These are phyloP conservation scores for Rhinocladiella similis DNA, from an alignment of 2,329 filamentous ascomycete genomes.

Conservation along the genomic window DNA sequence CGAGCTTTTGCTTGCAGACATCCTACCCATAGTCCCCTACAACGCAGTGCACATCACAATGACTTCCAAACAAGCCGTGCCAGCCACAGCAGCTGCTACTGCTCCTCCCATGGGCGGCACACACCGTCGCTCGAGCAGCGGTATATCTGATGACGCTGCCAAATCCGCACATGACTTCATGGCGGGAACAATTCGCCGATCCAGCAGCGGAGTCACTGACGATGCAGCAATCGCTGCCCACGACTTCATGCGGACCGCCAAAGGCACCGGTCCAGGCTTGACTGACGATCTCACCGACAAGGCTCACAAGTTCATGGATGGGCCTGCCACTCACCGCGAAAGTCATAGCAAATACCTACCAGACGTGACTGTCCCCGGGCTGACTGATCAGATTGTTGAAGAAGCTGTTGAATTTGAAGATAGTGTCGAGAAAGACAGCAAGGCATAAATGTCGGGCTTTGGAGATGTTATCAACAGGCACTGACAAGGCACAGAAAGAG, in stretches of 20 bases:
- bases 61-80: constrained; percentile 6
- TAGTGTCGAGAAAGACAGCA: constrained; percentile 3
- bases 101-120: constrained; percentile 9
- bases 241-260: constrained; percentile 15
- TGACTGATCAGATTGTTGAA: constrained; percentile 24
- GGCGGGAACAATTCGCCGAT: constrained; percentile 20
- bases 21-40: neutral
- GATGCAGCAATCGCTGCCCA: constrained; percentile 17
- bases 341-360: constrained; percentile 24
- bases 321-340: constrained; percentile 18
- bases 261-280: constrained; percentile 14
- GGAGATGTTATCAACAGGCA: neutral
- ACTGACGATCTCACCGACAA: constrained; percentile 22
- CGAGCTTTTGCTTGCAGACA: neutral
- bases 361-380: constrained; percentile 20
- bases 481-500: neutral
- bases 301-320: constrained; percentile 19
- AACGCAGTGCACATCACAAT: neutral
- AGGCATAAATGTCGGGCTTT: neutral
- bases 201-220: constrained; percentile 20
- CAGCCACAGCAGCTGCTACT: constrained; percentile 7
- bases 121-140: constrained; percentile 21
- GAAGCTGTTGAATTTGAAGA: constrained; percentile 24
- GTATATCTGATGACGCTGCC: constrained; percentile 21
- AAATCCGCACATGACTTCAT: constrained; percentile 25